phyloP scores from a whole-genome alignment of 208 protist species.

The Trypanosoma theileri region DNA sequence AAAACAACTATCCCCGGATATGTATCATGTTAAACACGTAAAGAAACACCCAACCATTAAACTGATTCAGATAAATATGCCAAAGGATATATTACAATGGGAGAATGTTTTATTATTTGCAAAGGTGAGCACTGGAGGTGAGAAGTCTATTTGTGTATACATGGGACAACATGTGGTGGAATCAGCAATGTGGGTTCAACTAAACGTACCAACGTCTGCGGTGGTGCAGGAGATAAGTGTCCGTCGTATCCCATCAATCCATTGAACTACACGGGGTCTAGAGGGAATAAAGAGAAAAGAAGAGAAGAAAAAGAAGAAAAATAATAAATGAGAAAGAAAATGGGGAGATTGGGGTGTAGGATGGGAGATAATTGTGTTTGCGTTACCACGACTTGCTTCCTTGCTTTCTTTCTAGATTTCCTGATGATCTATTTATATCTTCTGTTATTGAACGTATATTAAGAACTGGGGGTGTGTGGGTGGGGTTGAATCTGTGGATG shows the following conservation, averaged over 20 bases:
- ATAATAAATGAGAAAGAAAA: too few relatives aligned
- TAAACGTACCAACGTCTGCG: slow-evolving; percentile 23
- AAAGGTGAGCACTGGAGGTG: background rate
- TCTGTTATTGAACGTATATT: too few relatives aligned
- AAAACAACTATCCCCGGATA: slow-evolving; percentile 1
- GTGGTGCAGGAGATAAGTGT: slow-evolving; percentile 26
- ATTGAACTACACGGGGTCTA: slow-evolving; percentile 11
- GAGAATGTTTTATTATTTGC: slow-evolving; percentile 37
- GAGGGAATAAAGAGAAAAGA: too few relatives aligned
- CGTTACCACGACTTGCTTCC: too few relatives aligned
- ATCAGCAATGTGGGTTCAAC: slow-evolving; percentile 6
- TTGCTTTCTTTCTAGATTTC: too few relatives aligned
- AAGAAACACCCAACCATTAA: slow-evolving; percentile 15
- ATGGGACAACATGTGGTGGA: slow-evolving; percentile 37
- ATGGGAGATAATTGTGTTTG: too few relatives aligned
- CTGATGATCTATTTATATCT: too few relatives aligned
- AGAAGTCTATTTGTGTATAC: slow-evolving; percentile 26
- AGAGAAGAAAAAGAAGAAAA: too few relatives aligned
- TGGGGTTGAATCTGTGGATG: too few relatives aligned
- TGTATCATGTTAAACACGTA: slow-evolving; percentile 14
- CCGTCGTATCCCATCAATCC: slow-evolving; percentile 7
- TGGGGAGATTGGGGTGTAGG: too few relatives aligned
- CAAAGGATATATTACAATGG: slow-evolving; percentile 3
- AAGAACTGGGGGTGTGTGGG: too few relatives aligned
- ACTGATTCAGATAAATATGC: slow-evolving; percentile 31